phyloP scores from a whole-genome alignment of 2,329 filamentous ascomycete genomes.

The Leptographium lundbergii region DNA sequence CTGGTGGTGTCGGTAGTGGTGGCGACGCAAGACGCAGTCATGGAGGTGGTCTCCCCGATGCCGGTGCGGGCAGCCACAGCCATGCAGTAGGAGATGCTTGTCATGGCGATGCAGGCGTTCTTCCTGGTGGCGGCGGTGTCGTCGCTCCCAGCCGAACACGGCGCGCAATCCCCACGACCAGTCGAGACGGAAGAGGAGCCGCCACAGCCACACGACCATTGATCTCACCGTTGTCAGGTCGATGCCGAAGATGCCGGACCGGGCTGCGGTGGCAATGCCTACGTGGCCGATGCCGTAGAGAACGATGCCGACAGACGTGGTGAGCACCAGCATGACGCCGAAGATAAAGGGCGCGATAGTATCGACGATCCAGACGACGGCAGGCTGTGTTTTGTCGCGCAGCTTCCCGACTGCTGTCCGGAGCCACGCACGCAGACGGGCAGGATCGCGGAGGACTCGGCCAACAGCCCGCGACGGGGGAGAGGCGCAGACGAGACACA shows the following conservation, averaged over 20 bases:
- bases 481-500: background rate
- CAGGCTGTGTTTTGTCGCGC: background rate
- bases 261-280: background rate
- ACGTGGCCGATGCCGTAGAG: slow-evolving; percentile 9
- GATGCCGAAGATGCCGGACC: slow-evolving; percentile 8
- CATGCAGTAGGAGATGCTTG: background rate
- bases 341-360: slow-evolving; percentile 7
- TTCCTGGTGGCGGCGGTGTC: background rate
- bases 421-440: background rate
- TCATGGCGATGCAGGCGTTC: background rate
- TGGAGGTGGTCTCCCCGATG: background rate
- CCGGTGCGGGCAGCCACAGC: background rate
- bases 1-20: background rate
- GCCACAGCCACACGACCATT: slow-evolving; percentile 2
- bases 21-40: background rate
- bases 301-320: slow-evolving; percentile 6
- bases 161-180: slow-evolving; percentile 8
- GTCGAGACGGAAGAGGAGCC: slow-evolving; percentile 5
- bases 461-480: background rate
- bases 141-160: background rate
- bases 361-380: background rate
- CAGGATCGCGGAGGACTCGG: no score
- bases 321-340: slow-evolving; percentile 4
- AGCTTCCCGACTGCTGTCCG: background rate
- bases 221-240: slow-evolving; percentile 5